A percentile compares a stretch with the other conserved stretches of the same genome.
Evolutionary conservation across 352 stramenopile genomes (phyloP).

Genomic region (Pythium oligandrum): DNA sequence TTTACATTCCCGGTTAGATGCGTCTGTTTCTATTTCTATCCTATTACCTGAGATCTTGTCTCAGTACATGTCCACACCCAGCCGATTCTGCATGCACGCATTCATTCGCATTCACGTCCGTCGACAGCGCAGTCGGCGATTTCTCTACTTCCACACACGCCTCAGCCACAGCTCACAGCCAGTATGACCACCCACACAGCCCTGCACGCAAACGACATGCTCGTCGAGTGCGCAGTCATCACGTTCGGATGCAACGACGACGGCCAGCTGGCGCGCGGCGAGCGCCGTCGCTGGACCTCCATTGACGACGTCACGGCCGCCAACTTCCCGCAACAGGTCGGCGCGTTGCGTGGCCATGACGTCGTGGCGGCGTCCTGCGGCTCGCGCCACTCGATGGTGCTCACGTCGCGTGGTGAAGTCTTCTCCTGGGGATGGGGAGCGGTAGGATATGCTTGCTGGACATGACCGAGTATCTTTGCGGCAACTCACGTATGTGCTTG

Average conservation of each 20-base stretch:
- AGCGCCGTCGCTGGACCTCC: slow-evolving; percentile 42
- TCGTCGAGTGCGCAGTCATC: slow-evolving; percentile 29
- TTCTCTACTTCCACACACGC: no score
- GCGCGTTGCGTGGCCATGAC: slow-evolving; percentile 39
- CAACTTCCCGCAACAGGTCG: slow-evolving; percentile 68
- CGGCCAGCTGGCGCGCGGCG: slow-evolving; percentile 68
- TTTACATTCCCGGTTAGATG: no score
- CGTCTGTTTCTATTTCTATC: no score
- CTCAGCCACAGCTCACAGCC: neutral
- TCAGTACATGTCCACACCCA: no score
- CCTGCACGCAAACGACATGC: neutral
- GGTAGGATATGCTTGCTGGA: slow-evolving; percentile 26
- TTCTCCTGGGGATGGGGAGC: slow-evolving; percentile 80
- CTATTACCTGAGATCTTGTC: no score
- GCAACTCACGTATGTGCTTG: neutral
- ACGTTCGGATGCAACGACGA: slow-evolving; percentile 81
- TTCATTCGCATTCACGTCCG: no score
- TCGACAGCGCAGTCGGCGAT: no score
- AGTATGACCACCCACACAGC: neutral
- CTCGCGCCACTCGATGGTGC: slow-evolving; percentile 78
- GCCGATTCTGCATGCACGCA: no score
- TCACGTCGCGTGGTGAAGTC: slow-evolving; percentile 53
- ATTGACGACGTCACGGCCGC: slow-evolving; percentile 75
- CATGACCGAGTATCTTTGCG: neutral
- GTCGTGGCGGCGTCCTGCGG: slow-evolving; percentile 69